These are phyloP conservation scores for Plasmodium inui DNA, from an alignment of 169 alveolate genomes.

Conservation along the genomic window DNA sequence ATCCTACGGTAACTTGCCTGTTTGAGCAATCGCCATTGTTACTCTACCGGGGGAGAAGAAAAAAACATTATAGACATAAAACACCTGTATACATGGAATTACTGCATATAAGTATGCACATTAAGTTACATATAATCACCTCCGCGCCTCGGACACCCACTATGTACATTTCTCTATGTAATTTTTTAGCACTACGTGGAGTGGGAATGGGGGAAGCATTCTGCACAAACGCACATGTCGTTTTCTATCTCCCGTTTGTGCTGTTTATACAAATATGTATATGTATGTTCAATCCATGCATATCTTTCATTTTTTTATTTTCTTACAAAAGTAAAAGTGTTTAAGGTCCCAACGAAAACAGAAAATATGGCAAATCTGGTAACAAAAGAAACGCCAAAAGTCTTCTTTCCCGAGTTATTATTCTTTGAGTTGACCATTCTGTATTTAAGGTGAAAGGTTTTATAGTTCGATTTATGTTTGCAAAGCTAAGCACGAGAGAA, in stretches of 20 bases:
- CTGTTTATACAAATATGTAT: not conserved
- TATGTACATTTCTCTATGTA: not conserved
- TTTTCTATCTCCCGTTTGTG: not conserved
- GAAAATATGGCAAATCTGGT: conserved; percentile 3
- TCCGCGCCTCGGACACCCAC: not conserved
- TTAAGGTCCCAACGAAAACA: not conserved
- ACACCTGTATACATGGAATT: not conserved
- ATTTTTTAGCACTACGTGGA: not conserved
- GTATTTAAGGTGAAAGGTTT: not conserved
- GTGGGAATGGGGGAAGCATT: not conserved
- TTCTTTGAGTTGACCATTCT: not conserved
- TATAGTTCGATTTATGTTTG: not conserved
- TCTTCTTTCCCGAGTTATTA: not conserved
- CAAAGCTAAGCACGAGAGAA: not conserved
- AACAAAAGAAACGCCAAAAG: not conserved
- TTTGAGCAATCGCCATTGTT: not conserved
- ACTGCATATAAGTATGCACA: not conserved
- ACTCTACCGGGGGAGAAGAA: not conserved
- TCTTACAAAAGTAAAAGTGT: not conserved
- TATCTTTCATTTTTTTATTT: not conserved
- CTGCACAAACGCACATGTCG: not conserved
- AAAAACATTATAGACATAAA: not conserved
- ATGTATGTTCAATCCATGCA: not conserved
- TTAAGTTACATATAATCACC: not conserved
- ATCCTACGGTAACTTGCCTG: not conserved